Percentiles rank a stretch among this genome's conserved stretches.
phyloP scores from a whole-genome alignment of 208 protist species.

The Phytomonas francai region DNA sequence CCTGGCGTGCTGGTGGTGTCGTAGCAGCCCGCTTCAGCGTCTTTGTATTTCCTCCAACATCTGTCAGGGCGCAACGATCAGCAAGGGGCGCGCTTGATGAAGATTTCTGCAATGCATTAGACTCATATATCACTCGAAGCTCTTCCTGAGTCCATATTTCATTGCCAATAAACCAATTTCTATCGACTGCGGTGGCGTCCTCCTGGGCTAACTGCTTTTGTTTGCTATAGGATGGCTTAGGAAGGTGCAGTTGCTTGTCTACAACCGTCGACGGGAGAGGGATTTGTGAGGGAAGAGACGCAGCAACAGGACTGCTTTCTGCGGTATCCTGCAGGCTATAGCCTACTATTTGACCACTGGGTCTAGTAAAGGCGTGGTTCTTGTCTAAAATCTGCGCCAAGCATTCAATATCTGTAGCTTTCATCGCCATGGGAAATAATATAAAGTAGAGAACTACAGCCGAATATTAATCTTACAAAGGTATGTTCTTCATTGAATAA shows the following conservation, averaged over 20 bases:
- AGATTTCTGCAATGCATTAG: slow-evolving; percentile 13
- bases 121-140: slow-evolving; percentile 26
- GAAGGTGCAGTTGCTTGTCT: slow-evolving; percentile 67
- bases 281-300: slow-evolving; percentile 25
- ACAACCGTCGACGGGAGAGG: slow-evolving; percentile 70
- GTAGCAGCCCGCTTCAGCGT: slow-evolving; percentile 1
- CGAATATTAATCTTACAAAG: not conserved
- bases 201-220: not conserved
- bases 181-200: not conserved
- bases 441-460: not conserved
- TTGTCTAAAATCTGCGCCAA: slow-evolving; percentile 70
- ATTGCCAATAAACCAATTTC: slow-evolving; percentile 34
- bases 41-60: not conserved
- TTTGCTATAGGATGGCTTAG: slow-evolving; percentile 53
- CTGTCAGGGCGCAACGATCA: not conserved
- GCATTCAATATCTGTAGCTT: slow-evolving; percentile 37
- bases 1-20: slow-evolving; percentile 12
- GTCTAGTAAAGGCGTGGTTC: slow-evolving; percentile 54
- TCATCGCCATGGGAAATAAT: slow-evolving; percentile 14
- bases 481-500: slow-evolving; percentile 4
- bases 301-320: not conserved
- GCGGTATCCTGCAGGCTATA: slow-evolving; percentile 51
- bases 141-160: slow-evolving; percentile 83
- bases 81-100: slow-evolving; percentile 7
- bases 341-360: slow-evolving; percentile 51